Conservation (phyloP, 2,329 filamentous ascomycete genomes). For the Sodiomyces alkalinus region DNA sequence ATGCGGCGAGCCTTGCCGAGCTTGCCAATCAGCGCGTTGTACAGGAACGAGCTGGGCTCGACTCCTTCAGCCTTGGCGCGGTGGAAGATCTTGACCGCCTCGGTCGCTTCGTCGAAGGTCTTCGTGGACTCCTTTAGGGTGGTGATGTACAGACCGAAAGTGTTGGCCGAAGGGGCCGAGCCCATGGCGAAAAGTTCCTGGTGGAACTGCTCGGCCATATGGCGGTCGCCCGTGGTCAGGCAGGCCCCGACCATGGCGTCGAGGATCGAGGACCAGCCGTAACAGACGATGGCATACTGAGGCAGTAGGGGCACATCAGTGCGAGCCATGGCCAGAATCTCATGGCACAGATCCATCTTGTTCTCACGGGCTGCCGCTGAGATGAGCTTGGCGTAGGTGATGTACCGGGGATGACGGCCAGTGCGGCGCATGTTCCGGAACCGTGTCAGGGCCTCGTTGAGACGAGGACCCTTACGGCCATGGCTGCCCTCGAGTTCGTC, state of each 20-base stretch:
- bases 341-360: slow-evolving; percentile 67
- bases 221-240: slow-evolving; percentile 66
- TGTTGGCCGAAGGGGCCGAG: slow-evolving; percentile 86
- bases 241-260: slow-evolving; percentile 94
- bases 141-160: slow-evolving; percentile 97
- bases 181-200: slow-evolving; percentile 86
- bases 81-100: slow-evolving; percentile 94
- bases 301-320: slow-evolving; percentile 72
- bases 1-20: slow-evolving; percentile 95
- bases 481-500: slow-evolving; percentile 74
- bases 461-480: slow-evolving; percentile 54
- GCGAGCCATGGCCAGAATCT: slow-evolving; percentile 80
- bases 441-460: slow-evolving; percentile 67
- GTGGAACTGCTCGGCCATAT: slow-evolving; percentile 72
- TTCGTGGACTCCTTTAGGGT: slow-evolving; percentile 93
- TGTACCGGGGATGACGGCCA: slow-evolving; percentile 84
- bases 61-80: slow-evolving; percentile 88
- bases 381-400: slow-evolving; percentile 93
- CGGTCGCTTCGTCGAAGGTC: slow-evolving; percentile 93
- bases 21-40: slow-evolving; percentile 97
- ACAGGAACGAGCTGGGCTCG: slow-evolving; percentile 89
- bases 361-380: slow-evolving; percentile 74
- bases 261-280: slow-evolving; percentile 91
- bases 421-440: slow-evolving; percentile 89
- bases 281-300: slow-evolving; percentile 76